A percentile compares a stretch with the other conserved stretches of the same genome.
Conservation (phyloP, 768 basidiomycete genomes). For the Cyclocybe cylindracea region DNA sequence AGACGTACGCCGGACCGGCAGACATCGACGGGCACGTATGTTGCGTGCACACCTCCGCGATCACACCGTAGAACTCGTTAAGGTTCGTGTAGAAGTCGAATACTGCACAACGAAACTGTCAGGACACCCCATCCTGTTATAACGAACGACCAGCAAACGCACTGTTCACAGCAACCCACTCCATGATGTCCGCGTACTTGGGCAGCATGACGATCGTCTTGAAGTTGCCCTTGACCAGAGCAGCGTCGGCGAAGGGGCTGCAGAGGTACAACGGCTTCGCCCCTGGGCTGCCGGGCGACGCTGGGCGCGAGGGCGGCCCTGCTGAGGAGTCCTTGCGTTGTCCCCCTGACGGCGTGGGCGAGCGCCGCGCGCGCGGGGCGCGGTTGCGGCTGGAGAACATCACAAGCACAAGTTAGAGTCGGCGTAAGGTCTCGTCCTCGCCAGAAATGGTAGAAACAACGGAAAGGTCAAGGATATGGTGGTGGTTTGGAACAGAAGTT, state of each 20-base stretch:
- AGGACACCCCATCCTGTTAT: too few species aligned
- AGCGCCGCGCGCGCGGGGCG: conserved; percentile 24
- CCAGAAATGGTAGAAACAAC: not conserved
- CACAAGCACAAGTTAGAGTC: not conserved
- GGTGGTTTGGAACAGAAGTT: not conserved
- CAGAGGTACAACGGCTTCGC: conserved; percentile 84
- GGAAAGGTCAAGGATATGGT: not conserved
- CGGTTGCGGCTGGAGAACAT: conserved; percentile 31
- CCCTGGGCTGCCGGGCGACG: conserved; percentile 34
- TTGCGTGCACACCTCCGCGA: conserved; percentile 91
- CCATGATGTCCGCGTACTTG: conserved; percentile 94
- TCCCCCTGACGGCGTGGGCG: conserved; percentile 25
- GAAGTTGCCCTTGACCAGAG: conserved; percentile 96
- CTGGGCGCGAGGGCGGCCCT: conserved; percentile 38
- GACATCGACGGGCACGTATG: conserved; percentile 92
- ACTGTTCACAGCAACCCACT: conserved; percentile 97
- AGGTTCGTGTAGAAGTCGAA: conserved; percentile 98
- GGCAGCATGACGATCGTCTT: conserved; percentile 97
- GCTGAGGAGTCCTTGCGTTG: conserved; percentile 11
- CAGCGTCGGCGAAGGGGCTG: conserved; percentile 92
- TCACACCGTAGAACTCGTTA: conserved; percentile 94
- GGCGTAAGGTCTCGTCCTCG: too few species aligned
- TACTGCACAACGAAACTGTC: conserved; percentile 46
- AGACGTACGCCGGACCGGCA: conserved; percentile 76
- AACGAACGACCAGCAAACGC: conserved; percentile 28